Conservation (phyloP, 306 rosid genomes). For the Glycine tomentella region DNA sequence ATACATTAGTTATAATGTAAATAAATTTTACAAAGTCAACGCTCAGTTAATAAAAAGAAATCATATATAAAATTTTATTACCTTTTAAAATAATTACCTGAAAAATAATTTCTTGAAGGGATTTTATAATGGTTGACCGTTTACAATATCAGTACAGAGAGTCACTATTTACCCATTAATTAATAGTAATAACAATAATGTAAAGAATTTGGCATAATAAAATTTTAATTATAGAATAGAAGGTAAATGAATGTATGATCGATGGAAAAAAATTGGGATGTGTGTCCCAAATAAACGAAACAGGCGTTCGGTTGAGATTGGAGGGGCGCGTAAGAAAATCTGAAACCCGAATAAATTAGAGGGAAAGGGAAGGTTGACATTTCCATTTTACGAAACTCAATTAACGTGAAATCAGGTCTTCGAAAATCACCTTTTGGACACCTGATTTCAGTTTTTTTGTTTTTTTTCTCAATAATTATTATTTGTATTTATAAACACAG, state of each 20-base stretch:
- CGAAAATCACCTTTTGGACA: conserved; percentile 35
- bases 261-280: neutral
- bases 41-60: no score
- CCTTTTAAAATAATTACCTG: no score
- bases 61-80: no score
- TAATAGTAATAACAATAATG: no score
- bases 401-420: conserved; percentile 67
- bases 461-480: neutral
- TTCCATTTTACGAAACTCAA: conserved; percentile 13
- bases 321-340: no score
- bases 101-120: no score
- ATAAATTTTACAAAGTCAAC: no score
- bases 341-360: no score
- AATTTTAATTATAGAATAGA: neutral
- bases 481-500: neutral
- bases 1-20: no score
- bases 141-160: neutral
- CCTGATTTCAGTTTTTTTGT: conserved; percentile 53
- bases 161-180: neutral
- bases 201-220: no score
- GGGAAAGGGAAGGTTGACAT: conserved; percentile 16
- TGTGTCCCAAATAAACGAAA: conserved; percentile 38
- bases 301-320: conserved; percentile 53
- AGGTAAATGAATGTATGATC: neutral
- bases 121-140: neutral